Evolutionary conservation across 768 basidiomycete genomes (phyloP).

Genomic region (Hysterangium stoloniferum): DNA sequence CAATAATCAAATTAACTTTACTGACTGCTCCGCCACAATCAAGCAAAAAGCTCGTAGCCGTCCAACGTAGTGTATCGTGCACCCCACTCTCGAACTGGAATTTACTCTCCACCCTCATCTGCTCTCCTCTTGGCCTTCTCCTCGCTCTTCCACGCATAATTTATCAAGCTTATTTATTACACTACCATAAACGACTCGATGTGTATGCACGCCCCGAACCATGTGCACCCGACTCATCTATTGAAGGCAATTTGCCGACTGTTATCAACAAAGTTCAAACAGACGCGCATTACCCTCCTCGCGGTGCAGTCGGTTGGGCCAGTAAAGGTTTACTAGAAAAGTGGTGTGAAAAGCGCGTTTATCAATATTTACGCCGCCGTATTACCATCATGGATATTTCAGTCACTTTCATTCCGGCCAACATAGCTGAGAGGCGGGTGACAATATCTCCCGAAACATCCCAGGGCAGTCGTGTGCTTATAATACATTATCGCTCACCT

Average conservation of each 20-base stretch:
- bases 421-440: slow-evolving; percentile 14
- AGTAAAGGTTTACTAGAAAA: slow-evolving; percentile 23
- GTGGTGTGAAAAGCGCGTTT: slow-evolving; percentile 22
- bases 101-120: slow-evolving; percentile 32
- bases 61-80: slow-evolving; percentile 31
- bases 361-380: slow-evolving; percentile 29
- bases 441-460: not conserved
- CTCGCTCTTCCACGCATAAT: slow-evolving; percentile 53
- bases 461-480: slow-evolving; percentile 17
- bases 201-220: slow-evolving; percentile 58
- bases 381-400: slow-evolving; percentile 27
- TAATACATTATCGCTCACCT: slow-evolving; percentile 37
- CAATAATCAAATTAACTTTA: slow-evolving; percentile 24
- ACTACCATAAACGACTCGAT: slow-evolving; percentile 48
- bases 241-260: slow-evolving; percentile 8
- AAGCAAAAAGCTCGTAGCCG: slow-evolving; percentile 42
- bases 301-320: slow-evolving; percentile 31
- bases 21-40: slow-evolving; percentile 26
- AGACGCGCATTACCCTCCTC: not conserved
- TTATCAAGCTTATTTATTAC: slow-evolving; percentile 51
- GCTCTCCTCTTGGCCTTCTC: slow-evolving; percentile 45
- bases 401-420: slow-evolving; percentile 35
- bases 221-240: slow-evolving; percentile 19
- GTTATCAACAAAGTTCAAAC: slow-evolving; percentile 20
- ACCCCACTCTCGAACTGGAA: slow-evolving; percentile 33